These are phyloP conservation scores for Aspergillus proliferans DNA, from an alignment of 2,329 filamentous ascomycete species.

Conservation along the genomic window DNA sequence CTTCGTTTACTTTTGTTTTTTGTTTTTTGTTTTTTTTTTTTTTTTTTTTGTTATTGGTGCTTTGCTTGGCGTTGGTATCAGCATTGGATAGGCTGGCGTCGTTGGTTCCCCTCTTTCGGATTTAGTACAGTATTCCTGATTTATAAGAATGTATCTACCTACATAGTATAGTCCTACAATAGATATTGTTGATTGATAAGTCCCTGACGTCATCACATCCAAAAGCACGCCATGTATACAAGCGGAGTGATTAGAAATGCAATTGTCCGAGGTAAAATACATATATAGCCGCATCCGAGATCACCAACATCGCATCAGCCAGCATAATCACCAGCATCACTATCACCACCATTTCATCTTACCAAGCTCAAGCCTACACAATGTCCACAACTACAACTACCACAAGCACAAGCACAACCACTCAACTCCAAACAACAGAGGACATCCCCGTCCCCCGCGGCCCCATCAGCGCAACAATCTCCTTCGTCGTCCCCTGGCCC, in stretches of 20 bases:
- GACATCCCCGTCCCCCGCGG: constrained; percentile 47
- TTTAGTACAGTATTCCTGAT: background rate
- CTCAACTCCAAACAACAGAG: background rate
- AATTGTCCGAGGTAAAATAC: background rate
- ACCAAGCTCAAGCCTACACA: background rate
- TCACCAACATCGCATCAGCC: too few relatives aligned
- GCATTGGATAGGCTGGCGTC: too few relatives aligned
- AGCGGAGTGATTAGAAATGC: background rate
- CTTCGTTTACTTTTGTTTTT: background rate
- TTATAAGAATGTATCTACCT: background rate
- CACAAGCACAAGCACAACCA: background rate
- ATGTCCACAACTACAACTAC: background rate
- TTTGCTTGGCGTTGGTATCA: too few relatives aligned
- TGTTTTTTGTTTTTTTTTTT: too few relatives aligned
- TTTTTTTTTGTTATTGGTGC: too few relatives aligned
- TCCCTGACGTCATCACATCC: background rate
- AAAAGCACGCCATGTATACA: background rate
- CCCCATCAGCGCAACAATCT: constrained; percentile 55
- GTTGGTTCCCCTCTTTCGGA: too few relatives aligned
- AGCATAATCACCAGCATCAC: background rate
- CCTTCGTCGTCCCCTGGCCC: constrained; percentile 52
- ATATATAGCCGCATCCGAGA: background rate
- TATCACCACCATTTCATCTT: background rate
- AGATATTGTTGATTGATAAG: too few relatives aligned
- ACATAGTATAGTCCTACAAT: too few relatives aligned